Conservation (phyloP, 1,284 basidiomycete genomes). For the Ustilago curta region DNA sequence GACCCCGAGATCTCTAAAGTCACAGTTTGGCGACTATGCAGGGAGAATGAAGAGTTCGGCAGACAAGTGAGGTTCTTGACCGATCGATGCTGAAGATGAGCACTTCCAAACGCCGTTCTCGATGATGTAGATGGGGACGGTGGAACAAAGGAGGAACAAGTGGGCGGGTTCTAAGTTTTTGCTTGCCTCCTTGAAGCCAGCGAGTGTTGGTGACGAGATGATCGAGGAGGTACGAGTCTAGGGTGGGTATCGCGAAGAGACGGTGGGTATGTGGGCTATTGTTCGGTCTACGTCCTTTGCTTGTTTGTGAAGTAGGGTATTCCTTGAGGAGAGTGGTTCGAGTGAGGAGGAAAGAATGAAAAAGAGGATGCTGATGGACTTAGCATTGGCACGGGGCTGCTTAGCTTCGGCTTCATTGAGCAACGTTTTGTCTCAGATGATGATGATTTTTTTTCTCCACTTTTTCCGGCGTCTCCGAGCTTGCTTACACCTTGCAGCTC, state of each 20-base stretch:
- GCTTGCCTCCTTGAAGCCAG: slow-evolving; percentile 4
- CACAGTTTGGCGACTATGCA: no score
- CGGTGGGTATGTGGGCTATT: slow-evolving; percentile 19
- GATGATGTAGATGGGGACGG: slow-evolving; percentile 6
- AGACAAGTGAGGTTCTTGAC: neutral
- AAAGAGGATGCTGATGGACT: neutral
- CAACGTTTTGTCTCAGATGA: no score
- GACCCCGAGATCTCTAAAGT: no score
- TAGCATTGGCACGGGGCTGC: no score
- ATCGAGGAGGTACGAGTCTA: neutral
- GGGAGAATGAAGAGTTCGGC: neutral
- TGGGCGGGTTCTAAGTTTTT: neutral
- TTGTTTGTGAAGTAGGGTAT: neutral
- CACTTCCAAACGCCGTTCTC: neutral
- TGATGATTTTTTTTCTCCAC: no score
- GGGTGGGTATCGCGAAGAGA: slow-evolving; percentile 16
- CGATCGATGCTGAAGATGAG: neutral
- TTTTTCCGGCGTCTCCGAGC: neutral
- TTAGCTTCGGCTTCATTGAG: no score
- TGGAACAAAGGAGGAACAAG: slow-evolving; percentile 1
- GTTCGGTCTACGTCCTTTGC: neutral
- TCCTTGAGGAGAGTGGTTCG: neutral
- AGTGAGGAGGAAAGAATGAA: no score
- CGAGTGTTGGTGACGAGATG: neutral
- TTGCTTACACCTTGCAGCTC: neutral